phyloP scores from a whole-genome alignment of 2,329 filamentous ascomycete species.

The Fusarium compactum region DNA sequence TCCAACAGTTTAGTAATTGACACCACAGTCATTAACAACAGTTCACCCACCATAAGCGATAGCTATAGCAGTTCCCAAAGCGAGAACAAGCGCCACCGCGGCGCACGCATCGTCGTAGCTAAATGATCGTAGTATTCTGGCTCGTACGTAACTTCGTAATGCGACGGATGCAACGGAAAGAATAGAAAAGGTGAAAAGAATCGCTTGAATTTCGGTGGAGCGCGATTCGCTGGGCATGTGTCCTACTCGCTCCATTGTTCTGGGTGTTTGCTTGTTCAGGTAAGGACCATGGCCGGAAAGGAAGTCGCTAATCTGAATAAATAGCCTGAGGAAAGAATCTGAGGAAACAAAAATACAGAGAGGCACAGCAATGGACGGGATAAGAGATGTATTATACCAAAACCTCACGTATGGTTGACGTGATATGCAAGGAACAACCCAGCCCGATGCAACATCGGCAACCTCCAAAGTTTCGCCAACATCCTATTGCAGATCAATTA shows the following conservation, averaged over 20 bases:
- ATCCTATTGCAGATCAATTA: not conserved
- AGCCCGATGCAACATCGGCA: not conserved
- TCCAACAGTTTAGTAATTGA: not conserved
- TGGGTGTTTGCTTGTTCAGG: not conserved
- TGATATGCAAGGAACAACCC: not conserved
- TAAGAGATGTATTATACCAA: no score
- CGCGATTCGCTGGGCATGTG: conserved; percentile 3
- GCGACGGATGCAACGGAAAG: conserved; percentile 11
- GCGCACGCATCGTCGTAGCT: conserved; percentile 27
- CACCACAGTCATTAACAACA: no score
- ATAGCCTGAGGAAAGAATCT: no score
- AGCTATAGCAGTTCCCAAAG: not conserved
- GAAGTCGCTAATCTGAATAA: not conserved
- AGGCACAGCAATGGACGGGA: no score
- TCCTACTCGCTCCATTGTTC: not conserved
- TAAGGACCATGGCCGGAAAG: not conserved
- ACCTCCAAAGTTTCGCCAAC: not conserved
- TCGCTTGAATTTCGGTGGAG: conserved; percentile 10
- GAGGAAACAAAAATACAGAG: no score
- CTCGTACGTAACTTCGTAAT: conserved; percentile 14
- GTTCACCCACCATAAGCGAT: conserved; percentile 19
- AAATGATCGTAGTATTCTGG: conserved; percentile 8
- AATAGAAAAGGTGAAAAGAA: conserved; percentile 12
- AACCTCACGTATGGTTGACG: not conserved
- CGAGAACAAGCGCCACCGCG: conserved; percentile 12